Conservation (phyloP, 805 yeast genomes). For the Candida succiphila region DNA sequence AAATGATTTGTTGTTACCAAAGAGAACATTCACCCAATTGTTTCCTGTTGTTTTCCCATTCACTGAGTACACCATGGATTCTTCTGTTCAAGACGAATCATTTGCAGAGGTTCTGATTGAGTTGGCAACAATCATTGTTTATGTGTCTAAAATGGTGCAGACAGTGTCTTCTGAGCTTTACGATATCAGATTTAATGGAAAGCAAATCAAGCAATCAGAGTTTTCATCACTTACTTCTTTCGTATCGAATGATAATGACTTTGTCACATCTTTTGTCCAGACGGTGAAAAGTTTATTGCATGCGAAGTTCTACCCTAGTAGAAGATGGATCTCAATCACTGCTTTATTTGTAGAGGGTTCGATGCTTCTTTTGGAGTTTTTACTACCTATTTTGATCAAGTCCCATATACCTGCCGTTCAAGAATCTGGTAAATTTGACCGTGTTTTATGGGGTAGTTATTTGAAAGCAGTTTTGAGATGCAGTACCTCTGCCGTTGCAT, state of each 20-base stretch:
- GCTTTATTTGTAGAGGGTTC: conserved; percentile 48
- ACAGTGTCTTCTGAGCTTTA: background rate
- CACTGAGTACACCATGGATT: conserved; percentile 55
- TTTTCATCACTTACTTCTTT: background rate
- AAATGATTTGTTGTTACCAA: conserved; percentile 37
- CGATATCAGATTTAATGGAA: background rate
- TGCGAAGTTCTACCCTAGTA: conserved; percentile 53
- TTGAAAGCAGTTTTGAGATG: conserved; percentile 46
- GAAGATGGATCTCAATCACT: conserved; percentile 65
- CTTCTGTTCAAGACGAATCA: conserved; percentile 58
- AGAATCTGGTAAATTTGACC: conserved; percentile 42
- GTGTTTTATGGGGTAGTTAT: conserved; percentile 61
- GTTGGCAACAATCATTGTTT: conserved; percentile 49
- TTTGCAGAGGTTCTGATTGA: conserved; percentile 69
- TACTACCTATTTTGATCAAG: conserved; percentile 37
- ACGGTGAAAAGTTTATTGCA: conserved; percentile 38
- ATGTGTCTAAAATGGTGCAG: conserved; percentile 29
- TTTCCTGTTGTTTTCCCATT: conserved; percentile 68
- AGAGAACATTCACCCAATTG: conserved; percentile 54
- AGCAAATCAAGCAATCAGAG: background rate
- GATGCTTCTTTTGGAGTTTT: conserved; percentile 41
- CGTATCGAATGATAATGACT: background rate
- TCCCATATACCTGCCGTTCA: conserved; percentile 44
- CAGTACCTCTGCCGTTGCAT: conserved; percentile 57
- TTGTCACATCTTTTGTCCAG: background rate